Base-by-base conservation (phyloP, 2,329 filamentous ascomycete genomes). In the Penicillium sp. region DNA sequence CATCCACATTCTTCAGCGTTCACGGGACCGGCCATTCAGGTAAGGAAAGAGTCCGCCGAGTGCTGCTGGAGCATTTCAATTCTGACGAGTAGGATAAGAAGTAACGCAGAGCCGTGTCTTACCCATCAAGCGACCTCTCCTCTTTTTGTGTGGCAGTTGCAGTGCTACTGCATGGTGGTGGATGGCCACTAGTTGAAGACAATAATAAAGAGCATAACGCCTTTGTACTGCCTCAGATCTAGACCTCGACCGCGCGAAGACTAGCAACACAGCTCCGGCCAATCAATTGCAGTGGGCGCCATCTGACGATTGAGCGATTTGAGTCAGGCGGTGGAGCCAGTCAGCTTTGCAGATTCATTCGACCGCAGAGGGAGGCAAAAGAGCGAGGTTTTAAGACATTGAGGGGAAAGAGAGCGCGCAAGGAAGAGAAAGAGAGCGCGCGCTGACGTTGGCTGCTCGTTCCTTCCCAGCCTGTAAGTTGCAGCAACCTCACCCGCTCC, bases 1-100 rank as follows among this genome's bases (percentile, higher is more conserved):
- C 47, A 48, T 55, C 52, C 52, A 55, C 52, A 55, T 55, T 55
- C 52, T 43, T 55, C 52, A 55, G 52, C 16, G 52, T 55, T 48
- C 52, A 55, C 52, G 52, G 52, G 52, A 55, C 52, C 47, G 30
- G 52, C 45, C 28, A 42, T 35, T 21, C 52, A 48, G 35, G 52
- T 55, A 46, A 55, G 52, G 33, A 48, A 20, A 48, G 38, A 11
- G 2, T 20, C n/a, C 18, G 40, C 5, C 16, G 35, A 40, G n/a
- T 14, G 3, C 35, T 43, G 40, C 23, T 21, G 40, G 3, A 18
- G 3, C 3, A 35, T 35, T 21, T n/a, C 4, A 20, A 16, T 21
- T 18, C 40, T 43, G 23, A 43, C 40, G 8, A 40, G 16, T 40
- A 38, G 16, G n/a, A 40, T 40, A 40, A 40, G 35, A 40, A 18